phyloP scores from a whole-genome alignment of 805 yeast species.

The Ogataea methylovora region DNA sequence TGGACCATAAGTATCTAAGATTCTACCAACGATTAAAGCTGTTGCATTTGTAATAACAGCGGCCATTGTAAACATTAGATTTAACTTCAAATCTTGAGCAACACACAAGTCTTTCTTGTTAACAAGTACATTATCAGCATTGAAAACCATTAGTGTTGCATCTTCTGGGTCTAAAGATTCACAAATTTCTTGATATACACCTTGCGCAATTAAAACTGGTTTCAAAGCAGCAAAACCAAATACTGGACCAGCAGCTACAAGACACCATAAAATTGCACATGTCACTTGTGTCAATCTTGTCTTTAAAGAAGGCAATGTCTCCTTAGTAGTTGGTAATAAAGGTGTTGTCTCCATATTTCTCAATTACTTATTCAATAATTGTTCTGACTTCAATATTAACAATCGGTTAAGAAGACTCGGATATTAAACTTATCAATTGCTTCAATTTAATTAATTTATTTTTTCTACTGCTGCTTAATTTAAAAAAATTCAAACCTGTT shows the following conservation, averaged over 20 bases:
- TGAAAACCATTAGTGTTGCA: not conserved
- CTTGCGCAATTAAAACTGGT: conserved; percentile 70
- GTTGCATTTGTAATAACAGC: conserved; percentile 81
- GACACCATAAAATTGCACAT: conserved; percentile 83
- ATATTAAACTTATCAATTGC: too few species aligned
- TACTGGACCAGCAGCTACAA: conserved; percentile 86
- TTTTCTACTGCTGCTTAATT: too few species aligned
- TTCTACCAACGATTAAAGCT: conserved; percentile 75
- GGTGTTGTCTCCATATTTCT: conserved; percentile 23
- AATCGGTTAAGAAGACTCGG: too few species aligned
- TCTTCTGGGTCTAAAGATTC: conserved; percentile 6
- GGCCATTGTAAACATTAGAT: conserved; percentile 76
- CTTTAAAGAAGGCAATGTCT: conserved; percentile 16
- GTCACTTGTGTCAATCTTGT: conserved; percentile 43
- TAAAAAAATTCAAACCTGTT: too few species aligned
- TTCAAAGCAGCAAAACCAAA: conserved; percentile 96
- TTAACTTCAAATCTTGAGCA: conserved; percentile 77
- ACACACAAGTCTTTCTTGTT: conserved; percentile 34
- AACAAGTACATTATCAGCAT: conserved; percentile 1
- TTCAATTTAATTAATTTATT: too few species aligned
- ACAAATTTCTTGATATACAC: conserved; percentile 66
- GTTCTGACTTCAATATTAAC: too few species aligned
- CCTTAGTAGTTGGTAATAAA: conserved; percentile 7
- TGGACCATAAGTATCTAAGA: conserved; percentile 78
- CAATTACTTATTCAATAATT: too few species aligned